Evolutionary conservation across 2,329 filamentous ascomycete species (phyloP), one percentile per base, ranked within the genome.

Genomic region (Penicillium sp.): DNA sequence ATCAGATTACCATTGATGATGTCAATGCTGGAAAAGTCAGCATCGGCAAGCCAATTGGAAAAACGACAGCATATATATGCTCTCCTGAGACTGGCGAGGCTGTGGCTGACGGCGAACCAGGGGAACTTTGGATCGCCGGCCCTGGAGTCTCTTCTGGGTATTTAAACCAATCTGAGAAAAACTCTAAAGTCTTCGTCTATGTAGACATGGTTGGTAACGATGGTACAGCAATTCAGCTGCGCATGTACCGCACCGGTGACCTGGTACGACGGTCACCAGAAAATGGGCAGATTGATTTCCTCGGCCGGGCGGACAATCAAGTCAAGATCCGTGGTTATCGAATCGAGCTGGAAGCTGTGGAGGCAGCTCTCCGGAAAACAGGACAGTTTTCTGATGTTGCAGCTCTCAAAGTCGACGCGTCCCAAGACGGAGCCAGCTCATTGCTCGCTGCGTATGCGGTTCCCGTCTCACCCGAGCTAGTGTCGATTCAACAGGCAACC

Each of bases 281-380:
- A 3, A 21, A 21, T 5, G 88, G 87, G 15, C 83, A 85, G 56
- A 85, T 88, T 4, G 85, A 86, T 59, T 87, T 83, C 64, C 84
- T 87, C 4, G 91, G 91, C 10, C 81, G 91, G 46, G 83, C 83
- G 21, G 90, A 95, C 64, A 80, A 85, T 56, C 90, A 95, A 69
- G 87, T 95, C 76, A 96, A 96, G 77, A 89, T 95, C 58, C 85
- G 91, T 43, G 90, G 91, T 0, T 95, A 95, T 78, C 82, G 91
- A 46, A 91, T 96, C 60, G 92, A 96, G 74, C 83, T 96, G 41
- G 86, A 85, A 53, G 91, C 95, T 56, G 93, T 96, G 59, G 90
- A 95, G 69, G 85, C 78, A 36, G 85, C 91, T 68, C 45, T 64
- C 42, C 21, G 57, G 33, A 36, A 53, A 15, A 58, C 60, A 1